Base-by-base conservation (phyloP, 1,139 yeast genomes). In the Suhomyces terraborum region DNA sequence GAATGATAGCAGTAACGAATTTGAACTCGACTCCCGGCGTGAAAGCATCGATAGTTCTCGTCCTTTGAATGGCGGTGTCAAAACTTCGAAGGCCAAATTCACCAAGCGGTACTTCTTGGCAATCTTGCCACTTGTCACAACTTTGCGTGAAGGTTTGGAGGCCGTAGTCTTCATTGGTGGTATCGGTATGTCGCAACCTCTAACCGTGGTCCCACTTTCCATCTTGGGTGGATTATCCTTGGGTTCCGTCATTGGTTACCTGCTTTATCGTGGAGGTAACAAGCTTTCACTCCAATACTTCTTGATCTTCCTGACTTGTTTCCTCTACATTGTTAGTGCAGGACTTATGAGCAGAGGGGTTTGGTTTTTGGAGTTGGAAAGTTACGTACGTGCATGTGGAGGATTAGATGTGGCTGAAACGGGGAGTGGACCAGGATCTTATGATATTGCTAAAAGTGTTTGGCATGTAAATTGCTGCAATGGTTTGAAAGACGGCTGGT, bases 401-500 rank as follows among this genome's bases (percentile, higher is more conserved):
- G 77, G 77, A 1, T 53, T 67, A 43, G 77, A 72, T 46, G 76
- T 69, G 6, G 66, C 73, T 42, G 77, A 72, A 50, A 69, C 77
- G 3, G 77, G 77, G 3, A 68, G 70, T 45, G 77, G 77, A 0
- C 77, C 77, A 0, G 77, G 77, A 1, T 69, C 75, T 6, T 72
- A 72, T 41, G 75, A 72, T 47, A 69, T 71, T 18, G 48, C 58
- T 25, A 58, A 50, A 17, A 69, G 74, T 46, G 70, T 72, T 1
- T 72, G 77, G 77, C 77, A 72, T 49, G 76, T 72, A n/a, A 71
- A 72, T 53, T 72, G 77, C 47, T 72, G 77, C 46, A 68, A 71
- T 48, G 75, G 74, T 42, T 50, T 69, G 43, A 70, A 69, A 47
- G 75, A 70, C 23, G 77, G 72, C 43, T 75, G 77, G 32, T 72